Conservation (phyloP, 73 alveolate species). For the Paramecium biaurelia region DNA sequence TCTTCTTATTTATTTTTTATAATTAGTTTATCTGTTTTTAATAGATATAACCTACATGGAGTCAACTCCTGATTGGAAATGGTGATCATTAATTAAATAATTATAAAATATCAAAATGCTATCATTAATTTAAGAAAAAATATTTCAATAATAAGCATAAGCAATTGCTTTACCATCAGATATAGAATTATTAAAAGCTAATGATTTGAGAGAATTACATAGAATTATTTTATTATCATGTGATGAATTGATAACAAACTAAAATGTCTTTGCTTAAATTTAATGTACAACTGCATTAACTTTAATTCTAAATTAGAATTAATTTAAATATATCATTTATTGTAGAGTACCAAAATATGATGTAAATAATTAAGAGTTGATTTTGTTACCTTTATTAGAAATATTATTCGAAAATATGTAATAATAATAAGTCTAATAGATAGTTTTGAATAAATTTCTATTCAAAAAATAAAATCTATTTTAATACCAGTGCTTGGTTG, state of each 20-base stretch:
- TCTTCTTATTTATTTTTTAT: background rate
- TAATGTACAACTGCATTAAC: background rate
- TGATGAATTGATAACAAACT: background rate
- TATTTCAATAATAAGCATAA: background rate
- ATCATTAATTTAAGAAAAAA: background rate
- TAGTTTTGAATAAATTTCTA: background rate
- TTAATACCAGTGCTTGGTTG: background rate
- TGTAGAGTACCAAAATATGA: background rate
- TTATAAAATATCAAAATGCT: background rate
- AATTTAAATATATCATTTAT: background rate
- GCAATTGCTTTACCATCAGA: background rate
- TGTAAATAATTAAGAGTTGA: background rate
- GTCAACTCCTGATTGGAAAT: background rate
- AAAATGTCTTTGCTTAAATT: background rate
- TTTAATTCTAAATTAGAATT: background rate
- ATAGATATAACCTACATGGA: background rate
- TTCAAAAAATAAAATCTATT: background rate
- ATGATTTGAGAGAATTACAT: background rate
- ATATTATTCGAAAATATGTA: background rate
- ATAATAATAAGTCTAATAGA: background rate
- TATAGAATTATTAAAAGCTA: background rate
- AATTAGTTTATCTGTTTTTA: background rate
- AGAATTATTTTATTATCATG: background rate
- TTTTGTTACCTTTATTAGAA: background rate
- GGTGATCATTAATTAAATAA: background rate